Base-by-base conservation (phyloP, 2,329 filamentous ascomycete species). In the Aspergillus flavus region DNA sequence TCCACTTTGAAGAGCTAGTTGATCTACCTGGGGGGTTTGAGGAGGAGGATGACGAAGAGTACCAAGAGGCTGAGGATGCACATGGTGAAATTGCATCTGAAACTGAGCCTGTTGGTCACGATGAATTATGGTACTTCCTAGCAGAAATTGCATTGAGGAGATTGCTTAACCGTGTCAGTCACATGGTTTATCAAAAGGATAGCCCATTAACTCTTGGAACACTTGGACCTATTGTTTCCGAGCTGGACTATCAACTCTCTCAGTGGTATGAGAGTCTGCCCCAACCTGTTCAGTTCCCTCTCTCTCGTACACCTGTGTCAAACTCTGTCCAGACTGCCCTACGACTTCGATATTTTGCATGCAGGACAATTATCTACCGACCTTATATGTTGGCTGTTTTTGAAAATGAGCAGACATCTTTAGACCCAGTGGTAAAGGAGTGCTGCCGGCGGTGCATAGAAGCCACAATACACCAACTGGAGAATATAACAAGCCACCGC, bases 241-340 rank as follows among this genome's bases (percentile, higher is more conserved):
- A 94, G 75, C 84, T 95, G 43, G 92, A 94, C 75, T 93, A 89
- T 73, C 92, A 95, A 77, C 81, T 95, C 57, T 90, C 88, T 6
- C 91, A 94, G 74, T 95, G 91, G 92, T 94, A 94, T 73, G 91
- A 93, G 71, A 90, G 87, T 68, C 82, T 95, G 50, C 92, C 92
- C 6, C 76, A 86, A 46, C 86, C 91, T 4, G 84, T 95, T 63
- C 91, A 93, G 70, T 95, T 95, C 68, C 89, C 91, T 1, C 91
- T 92, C 72, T 87, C 87, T 41, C 84, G 88, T 60, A 82, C 86
- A 0, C 84, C 89, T 57, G 81, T 93, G 30, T 84, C 87, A 61
- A 91, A 93, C 71, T 89, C 91, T 4, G 87, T 93, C 6, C 92
- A 94, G 77, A 93, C 91, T 0, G 91, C 94, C 9, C 81, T 95